phyloP scores from a whole-genome alignment of 192 early-diverging fungal species.

The Coemansia sp. region DNA sequence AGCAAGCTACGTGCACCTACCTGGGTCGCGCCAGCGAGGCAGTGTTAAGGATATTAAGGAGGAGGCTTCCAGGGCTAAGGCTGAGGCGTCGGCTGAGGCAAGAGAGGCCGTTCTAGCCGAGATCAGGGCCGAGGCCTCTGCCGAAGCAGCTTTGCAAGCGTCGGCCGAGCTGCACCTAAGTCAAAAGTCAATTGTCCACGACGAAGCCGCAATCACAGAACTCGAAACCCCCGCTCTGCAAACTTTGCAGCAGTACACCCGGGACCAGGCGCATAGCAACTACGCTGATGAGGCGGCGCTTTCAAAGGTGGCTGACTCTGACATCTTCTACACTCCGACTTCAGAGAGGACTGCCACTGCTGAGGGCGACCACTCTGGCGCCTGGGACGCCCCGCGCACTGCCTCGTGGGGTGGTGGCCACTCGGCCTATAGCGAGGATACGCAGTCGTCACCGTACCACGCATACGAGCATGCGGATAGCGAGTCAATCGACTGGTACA shows the following conservation, averaged over 20 bases:
- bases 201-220: slow-evolving; percentile 23
- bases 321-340: neutral
- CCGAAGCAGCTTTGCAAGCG: slow-evolving; percentile 34
- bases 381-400: slow-evolving; percentile 16
- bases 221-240: slow-evolving; percentile 5
- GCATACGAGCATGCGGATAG: slow-evolving; percentile 12
- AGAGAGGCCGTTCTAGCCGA: slow-evolving; percentile 44
- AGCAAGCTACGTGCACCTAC: slow-evolving; percentile 7
- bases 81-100: slow-evolving; percentile 33
- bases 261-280: slow-evolving; percentile 2
- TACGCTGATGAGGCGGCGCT: slow-evolving; percentile 12
- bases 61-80: slow-evolving; percentile 25
- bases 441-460: slow-evolving; percentile 16
- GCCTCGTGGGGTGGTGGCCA: slow-evolving; percentile 10
- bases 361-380: neutral
- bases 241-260: slow-evolving; percentile 7
- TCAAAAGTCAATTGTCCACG: slow-evolving; percentile 21
- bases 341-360: neutral
- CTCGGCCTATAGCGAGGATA: slow-evolving; percentile 8
- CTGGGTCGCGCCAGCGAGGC: slow-evolving; percentile 12
- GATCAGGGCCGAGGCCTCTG: slow-evolving; percentile 41
- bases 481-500: slow-evolving; percentile 2
- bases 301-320: slow-evolving; percentile 2
- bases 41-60: slow-evolving; percentile 10
- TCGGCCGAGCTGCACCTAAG: slow-evolving; percentile 39